These are phyloP conservation scores for Aleurites moluccanus DNA, from an alignment of 441 rosid species.

Conservation along the genomic window DNA sequence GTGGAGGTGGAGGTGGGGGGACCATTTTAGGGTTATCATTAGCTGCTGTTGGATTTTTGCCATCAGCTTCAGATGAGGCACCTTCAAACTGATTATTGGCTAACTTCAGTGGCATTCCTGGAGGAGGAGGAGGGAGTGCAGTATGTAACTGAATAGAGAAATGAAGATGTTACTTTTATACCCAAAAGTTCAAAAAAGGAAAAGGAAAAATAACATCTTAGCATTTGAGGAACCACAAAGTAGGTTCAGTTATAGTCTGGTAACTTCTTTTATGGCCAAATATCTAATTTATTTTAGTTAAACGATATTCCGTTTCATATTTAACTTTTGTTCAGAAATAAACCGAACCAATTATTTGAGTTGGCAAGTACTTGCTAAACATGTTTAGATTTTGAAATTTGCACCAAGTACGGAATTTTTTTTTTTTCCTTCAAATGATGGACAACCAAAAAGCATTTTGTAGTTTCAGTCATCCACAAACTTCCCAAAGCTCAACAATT, in stretches of 20 bases:
- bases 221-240: conserved; percentile 2
- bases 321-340: neutral
- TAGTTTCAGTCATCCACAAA: neutral
- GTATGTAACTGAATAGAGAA: conserved; percentile 42
- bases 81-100: conserved; percentile 50
- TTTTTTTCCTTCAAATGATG: neutral
- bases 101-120: conserved; percentile 49
- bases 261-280: neutral
- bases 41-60: conserved; percentile 37
- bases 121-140: conserved; percentile 49
- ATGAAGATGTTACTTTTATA: conserved; percentile 4
- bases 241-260: neutral
- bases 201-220: neutral
- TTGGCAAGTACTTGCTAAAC: neutral
- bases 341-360: neutral
- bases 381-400: neutral
- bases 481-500: neutral
- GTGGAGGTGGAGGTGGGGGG: conserved; percentile 83
- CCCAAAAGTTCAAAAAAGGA: neutral
- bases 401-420: neutral
- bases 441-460: neutral
- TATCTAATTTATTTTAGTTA: neutral
- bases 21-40: conserved; percentile 50
- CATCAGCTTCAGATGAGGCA: conserved; percentile 44
- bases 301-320: neutral